Conservation (phyloP, 129 eudicot genomes). For the Scalesia atractyloides region DNA sequence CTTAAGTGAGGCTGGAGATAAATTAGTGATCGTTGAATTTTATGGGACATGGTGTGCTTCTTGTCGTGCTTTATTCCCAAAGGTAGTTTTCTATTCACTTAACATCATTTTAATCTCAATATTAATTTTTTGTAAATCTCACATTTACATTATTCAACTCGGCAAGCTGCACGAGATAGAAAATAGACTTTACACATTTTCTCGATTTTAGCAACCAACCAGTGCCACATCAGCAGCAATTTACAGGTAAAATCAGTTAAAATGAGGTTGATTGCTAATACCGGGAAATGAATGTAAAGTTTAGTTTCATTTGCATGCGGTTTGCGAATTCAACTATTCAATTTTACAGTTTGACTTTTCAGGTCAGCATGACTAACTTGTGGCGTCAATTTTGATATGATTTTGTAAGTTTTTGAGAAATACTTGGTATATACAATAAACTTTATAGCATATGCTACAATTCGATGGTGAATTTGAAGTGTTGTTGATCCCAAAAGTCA, state of each 20-base stretch:
- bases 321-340: neutral
- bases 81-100: conserved; percentile 54
- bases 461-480: neutral
- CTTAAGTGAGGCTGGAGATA: conserved; percentile 89
- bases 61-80: conserved; percentile 93
- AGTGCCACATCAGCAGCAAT: neutral
- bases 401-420: neutral
- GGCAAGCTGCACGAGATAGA: neutral
- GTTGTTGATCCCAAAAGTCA: too few species aligned
- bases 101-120: neutral
- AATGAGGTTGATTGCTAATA: neutral
- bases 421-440: neutral
- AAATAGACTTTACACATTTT: neutral
- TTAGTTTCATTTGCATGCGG: neutral
- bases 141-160: conserved; percentile 6
- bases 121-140: neutral
- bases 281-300: neutral
- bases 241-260: neutral
- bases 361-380: neutral
- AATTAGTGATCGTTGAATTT: conserved; percentile 86
- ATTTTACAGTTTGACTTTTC: conserved; percentile 17
- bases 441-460: neutral
- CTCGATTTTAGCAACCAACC: neutral
- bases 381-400: neutral
- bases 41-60: conserved; percentile 98